Evolutionary conservation across 164 flowering plant genomes (phyloP).

Genomic region (Cinnamomum micranthum): DNA sequence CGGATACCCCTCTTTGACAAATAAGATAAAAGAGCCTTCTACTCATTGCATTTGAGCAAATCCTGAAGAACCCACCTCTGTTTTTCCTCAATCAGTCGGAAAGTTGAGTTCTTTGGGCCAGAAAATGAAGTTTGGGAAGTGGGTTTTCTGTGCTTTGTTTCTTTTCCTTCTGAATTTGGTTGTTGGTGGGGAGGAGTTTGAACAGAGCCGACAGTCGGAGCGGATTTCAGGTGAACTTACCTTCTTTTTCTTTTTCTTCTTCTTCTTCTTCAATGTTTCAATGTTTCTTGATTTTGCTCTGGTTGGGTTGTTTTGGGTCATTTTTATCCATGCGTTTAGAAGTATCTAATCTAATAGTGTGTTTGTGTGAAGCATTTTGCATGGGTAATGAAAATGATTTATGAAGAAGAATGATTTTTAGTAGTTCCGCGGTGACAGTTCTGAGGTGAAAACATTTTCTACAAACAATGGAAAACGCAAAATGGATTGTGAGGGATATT

Average conservation of each 20-base stretch:
- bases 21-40: neutral
- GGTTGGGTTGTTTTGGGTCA: too few relatives aligned
- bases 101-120: neutral
- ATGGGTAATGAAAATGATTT: too few relatives aligned
- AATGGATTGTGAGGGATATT: too few relatives aligned
- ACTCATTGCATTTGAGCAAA: constrained; percentile 1
- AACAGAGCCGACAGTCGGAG: constrained; percentile 50
- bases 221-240: constrained; percentile 56
- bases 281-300: too few relatives aligned
- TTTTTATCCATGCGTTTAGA: too few relatives aligned
- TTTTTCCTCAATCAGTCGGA: neutral
- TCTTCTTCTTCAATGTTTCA: neutral
- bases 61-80: neutral
- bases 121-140: constrained; percentile 4
- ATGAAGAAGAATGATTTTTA: too few relatives aligned
- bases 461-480: too few relatives aligned
- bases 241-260: constrained; percentile 5
- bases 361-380: too few relatives aligned
- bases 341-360: too few relatives aligned
- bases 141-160: constrained; percentile 1
- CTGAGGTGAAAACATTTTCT: too few relatives aligned
- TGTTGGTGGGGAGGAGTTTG: constrained; percentile 29
- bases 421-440: too few relatives aligned
- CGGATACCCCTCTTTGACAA: constrained; percentile 1
- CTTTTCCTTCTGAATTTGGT: neutral